Percentiles rank a stretch among this genome's conserved stretches.
These are phyloP conservation scores for Talaromyces islandicus DNA, from an alignment of 2,329 filamentous ascomycete species.

Conservation along the genomic window DNA sequence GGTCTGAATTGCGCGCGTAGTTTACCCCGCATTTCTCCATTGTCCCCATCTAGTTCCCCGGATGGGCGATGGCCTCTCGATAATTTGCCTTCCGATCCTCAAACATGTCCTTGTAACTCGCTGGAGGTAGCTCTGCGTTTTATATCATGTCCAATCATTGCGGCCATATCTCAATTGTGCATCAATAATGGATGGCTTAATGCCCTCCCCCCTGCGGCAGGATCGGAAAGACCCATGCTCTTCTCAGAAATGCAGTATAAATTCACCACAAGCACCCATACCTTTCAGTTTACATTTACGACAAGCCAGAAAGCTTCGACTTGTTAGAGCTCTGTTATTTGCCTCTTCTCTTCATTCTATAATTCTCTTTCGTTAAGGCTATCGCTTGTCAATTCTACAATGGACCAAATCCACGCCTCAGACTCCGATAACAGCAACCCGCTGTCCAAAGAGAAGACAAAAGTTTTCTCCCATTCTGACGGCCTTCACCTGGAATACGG, in stretches of 20 bases:
- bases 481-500: conserved; percentile 18
- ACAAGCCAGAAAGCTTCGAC: not conserved
- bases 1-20: not conserved
- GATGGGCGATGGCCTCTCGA: not conserved
- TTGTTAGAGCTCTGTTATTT: not conserved
- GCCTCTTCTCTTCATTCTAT: not conserved
- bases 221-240: not conserved
- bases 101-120: not conserved
- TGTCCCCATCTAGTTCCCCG: not conserved
- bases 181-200: not conserved
- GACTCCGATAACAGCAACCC: not conserved
- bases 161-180: not conserved
- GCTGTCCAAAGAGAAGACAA: not conserved
- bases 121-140: not conserved
- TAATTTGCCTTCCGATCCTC: not conserved
- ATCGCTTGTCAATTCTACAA: not conserved
- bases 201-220: too few species aligned
- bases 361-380: not conserved
- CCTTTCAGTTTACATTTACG: not conserved
- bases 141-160: not conserved
- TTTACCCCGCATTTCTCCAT: not conserved
- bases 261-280: not conserved
- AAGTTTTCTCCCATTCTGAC: not conserved
- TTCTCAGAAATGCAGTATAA: not conserved
- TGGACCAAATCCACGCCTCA: not conserved